Evolutionary conservation across 352 stramenopile species (phyloP).

Genomic region (Phytophthora agathidicida): DNA sequence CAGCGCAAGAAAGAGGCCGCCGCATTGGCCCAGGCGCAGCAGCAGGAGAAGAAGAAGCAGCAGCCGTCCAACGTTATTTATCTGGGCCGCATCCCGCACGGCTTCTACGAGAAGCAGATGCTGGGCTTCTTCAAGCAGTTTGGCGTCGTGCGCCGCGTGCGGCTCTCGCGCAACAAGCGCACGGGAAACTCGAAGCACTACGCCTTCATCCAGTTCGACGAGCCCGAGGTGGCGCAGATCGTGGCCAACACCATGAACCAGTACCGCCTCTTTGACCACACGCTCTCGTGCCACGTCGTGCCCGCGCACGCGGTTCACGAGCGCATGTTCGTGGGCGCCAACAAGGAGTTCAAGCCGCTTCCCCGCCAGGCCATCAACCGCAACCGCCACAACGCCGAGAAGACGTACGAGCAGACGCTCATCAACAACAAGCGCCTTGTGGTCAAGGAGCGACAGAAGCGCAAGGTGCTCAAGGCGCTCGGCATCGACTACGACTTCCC

Average conservation of each 20-base stretch:
- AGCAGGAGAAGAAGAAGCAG: conserved; percentile 34
- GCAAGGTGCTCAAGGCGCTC: conserved; percentile 70
- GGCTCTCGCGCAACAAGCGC: conserved; percentile 95
- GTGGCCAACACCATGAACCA: conserved; percentile 95
- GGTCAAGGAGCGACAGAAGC: conserved; percentile 79
- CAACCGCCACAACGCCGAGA: conserved; percentile 81
- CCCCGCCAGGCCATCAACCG: conserved; percentile 72
- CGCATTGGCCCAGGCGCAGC: conserved; percentile 21
- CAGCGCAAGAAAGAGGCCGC: conserved; percentile 40
- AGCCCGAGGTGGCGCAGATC: conserved; percentile 92
- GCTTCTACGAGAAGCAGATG: conserved; percentile 98
- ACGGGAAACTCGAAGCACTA: conserved; percentile 96
- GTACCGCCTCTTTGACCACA: conserved; percentile 95
- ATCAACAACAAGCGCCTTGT: conserved; percentile 76
- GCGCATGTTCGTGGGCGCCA: conserved; percentile 86
- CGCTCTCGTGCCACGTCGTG: conserved; percentile 94
- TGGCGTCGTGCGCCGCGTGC: conserved; percentile 89
- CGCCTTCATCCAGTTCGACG: conserved; percentile 96
- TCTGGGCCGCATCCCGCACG: conserved; percentile 95
- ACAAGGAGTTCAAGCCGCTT: conserved; percentile 83
- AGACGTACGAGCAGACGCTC: conserved; percentile 78
- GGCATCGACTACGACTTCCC: conserved; percentile 90
- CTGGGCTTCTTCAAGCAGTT: conserved; percentile 97
- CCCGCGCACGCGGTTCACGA: conserved; percentile 88
- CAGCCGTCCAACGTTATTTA: conserved; percentile 93